These are phyloP conservation scores for Cantharellus anzutake DNA, from an alignment of 768 basidiomycete genomes.

Conservation along the genomic window DNA sequence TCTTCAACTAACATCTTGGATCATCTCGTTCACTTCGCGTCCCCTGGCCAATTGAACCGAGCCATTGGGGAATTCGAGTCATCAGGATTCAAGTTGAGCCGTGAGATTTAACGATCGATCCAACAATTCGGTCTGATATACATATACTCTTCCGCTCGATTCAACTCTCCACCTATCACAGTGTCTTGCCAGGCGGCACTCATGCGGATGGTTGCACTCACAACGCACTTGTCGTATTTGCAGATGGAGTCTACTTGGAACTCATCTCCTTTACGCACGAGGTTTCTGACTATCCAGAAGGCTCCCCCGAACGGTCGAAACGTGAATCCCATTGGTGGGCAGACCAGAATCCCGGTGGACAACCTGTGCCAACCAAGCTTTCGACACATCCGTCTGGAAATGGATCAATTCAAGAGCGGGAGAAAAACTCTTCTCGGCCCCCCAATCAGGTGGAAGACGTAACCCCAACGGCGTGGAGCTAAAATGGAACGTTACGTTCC, in stretches of 20 bases:
- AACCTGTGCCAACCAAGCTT: slow-evolving; percentile 42
- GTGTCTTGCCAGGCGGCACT: slow-evolving; percentile 46
- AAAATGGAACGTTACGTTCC: slow-evolving; percentile 36
- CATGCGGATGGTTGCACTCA: slow-evolving; percentile 44
- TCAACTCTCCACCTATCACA: slow-evolving; percentile 12
- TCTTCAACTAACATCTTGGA: slow-evolving; percentile 29
- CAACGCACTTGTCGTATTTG: slow-evolving; percentile 45
- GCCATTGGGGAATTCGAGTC: slow-evolving; percentile 32
- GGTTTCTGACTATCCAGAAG: slow-evolving; percentile 30
- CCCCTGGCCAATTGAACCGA: slow-evolving; percentile 35
- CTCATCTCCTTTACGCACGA: slow-evolving; percentile 43
- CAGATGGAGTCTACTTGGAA: slow-evolving; percentile 46
- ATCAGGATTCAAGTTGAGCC: slow-evolving; percentile 43
- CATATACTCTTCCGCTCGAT: not conserved
- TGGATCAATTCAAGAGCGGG: not conserved
- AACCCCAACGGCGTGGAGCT: slow-evolving; percentile 35
- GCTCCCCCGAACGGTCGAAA: slow-evolving; percentile 24
- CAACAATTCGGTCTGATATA: not conserved
- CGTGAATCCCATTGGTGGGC: slow-evolving; percentile 38
- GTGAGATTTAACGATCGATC: slow-evolving; percentile 8
- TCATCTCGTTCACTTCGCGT: slow-evolving; percentile 54
- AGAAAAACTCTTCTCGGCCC: not conserved
- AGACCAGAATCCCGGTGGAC: slow-evolving; percentile 33
- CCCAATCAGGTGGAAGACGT: slow-evolving; percentile 30
- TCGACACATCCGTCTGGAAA: slow-evolving; percentile 17